Conservation (phyloP, 768 basidiomycete genomes). For the Auriscalpium orientale region DNA sequence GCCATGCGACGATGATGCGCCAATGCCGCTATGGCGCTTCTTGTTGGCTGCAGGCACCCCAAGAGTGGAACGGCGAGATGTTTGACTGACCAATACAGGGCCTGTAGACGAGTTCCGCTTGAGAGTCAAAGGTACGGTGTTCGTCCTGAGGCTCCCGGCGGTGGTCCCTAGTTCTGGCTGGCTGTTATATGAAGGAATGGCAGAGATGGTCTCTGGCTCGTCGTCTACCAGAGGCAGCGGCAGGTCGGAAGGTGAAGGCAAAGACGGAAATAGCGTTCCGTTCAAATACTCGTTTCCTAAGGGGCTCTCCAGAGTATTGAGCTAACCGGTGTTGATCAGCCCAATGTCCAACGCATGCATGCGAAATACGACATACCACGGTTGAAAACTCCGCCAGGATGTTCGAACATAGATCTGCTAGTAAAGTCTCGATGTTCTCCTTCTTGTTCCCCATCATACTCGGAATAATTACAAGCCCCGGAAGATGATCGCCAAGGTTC, state of each 20-base stretch:
- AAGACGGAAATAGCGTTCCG: conserved; percentile 50
- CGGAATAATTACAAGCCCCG: conserved; percentile 73
- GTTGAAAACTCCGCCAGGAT: conserved; percentile 81
- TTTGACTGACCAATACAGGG: conserved; percentile 21
- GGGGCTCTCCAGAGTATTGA: conserved; percentile 72
- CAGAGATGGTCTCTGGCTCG: conserved; percentile 36
- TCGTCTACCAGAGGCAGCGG: conserved; percentile 47
- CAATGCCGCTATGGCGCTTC: conserved; percentile 57
- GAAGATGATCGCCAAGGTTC: conserved; percentile 46
- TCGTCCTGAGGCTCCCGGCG: conserved; percentile 16
- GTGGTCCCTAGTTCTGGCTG: conserved; percentile 46
- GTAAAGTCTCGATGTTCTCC: conserved; percentile 77
- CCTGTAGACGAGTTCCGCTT: conserved; percentile 52
- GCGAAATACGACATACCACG: conserved; percentile 48
- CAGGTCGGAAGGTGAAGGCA: conserved; percentile 56
- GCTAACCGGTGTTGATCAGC: conserved; percentile 32
- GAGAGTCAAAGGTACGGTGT: conserved; percentile 26
- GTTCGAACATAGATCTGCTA: conserved; percentile 85
- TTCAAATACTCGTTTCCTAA: conserved; percentile 83
- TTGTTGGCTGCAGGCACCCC: conserved; percentile 32
- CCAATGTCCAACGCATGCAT: background rate
- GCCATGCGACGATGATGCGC: conserved; percentile 72
- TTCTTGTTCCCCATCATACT: conserved; percentile 83
- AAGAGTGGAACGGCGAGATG: conserved; percentile 47
- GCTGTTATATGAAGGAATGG: conserved; percentile 43